Evolutionary conservation across 495 filamentous ascomycete species (phyloP).

Genomic region (Elaphomyces granulatus): DNA sequence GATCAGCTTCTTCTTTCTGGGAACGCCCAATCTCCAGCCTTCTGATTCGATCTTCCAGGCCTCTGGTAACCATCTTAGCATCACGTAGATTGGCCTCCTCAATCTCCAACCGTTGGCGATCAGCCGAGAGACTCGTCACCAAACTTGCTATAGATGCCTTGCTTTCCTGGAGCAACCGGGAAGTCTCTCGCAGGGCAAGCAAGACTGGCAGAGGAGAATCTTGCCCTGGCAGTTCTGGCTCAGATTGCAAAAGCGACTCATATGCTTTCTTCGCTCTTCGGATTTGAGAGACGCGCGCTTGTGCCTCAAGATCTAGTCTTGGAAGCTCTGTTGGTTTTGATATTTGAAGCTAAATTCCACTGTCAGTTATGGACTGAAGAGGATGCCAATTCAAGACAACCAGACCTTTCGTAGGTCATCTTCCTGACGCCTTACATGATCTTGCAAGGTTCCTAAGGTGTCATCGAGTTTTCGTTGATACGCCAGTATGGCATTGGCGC

Average conservation of each 20-base stretch:
- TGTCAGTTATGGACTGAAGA: too few relatives aligned
- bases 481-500: slow-evolving; percentile 19
- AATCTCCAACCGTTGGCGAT: slow-evolving; percentile 38
- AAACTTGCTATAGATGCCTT: slow-evolving; percentile 43
- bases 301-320: slow-evolving; percentile 24
- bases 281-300: slow-evolving; percentile 37
- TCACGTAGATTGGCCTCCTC: slow-evolving; percentile 51
- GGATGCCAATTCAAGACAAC: background rate
- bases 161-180: slow-evolving; percentile 47
- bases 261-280: slow-evolving; percentile 48
- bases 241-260: slow-evolving; percentile 40
- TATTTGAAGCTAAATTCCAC: slow-evolving; percentile 27
- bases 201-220: slow-evolving; percentile 57
- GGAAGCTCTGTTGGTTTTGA: slow-evolving; percentile 30
- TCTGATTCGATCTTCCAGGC: slow-evolving; percentile 45
- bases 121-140: slow-evolving; percentile 35
- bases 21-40: slow-evolving; percentile 36
- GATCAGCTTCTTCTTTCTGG: slow-evolving; percentile 41
- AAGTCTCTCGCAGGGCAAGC: slow-evolving; percentile 50
- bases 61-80: slow-evolving; percentile 33
- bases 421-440: slow-evolving; percentile 50
- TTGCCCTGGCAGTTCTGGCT: slow-evolving; percentile 47
- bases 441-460: slow-evolving; percentile 49
- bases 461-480: slow-evolving; percentile 43
- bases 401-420: slow-evolving; percentile 41